Evolutionary conservation across 2,329 filamentous ascomycete genomes (phyloP).

Genomic region (Cytospora mali): DNA sequence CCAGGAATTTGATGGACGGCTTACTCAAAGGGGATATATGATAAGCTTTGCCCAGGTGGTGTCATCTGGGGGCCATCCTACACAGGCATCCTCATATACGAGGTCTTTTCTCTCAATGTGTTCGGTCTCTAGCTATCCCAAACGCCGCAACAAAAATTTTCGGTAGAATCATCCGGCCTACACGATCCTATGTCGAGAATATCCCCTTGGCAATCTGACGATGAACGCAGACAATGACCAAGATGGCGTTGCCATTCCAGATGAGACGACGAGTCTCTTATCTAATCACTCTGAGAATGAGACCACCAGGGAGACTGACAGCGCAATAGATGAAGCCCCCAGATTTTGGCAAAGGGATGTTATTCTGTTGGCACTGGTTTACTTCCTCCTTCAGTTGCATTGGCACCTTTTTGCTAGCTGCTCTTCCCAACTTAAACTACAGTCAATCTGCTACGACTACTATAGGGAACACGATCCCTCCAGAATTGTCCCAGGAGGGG

Average conservation of each 20-base stretch:
- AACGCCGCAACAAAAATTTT: no score
- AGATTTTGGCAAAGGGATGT: not conserved
- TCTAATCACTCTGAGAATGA: not conserved
- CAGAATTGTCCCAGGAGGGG: not conserved
- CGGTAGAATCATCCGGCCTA: no score
- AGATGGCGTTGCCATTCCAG: not conserved
- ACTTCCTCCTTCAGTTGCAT: not conserved
- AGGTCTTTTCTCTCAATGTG: no score
- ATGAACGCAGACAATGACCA: not conserved
- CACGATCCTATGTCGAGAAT: no score
- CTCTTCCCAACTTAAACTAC: not conserved
- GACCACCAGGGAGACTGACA: not conserved
- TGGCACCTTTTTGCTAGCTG: not conserved
- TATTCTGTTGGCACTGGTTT: not conserved
- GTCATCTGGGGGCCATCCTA: no score
- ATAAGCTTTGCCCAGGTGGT: no score
- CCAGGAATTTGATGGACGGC: no score
- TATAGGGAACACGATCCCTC: not conserved
- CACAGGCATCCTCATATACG: no score
- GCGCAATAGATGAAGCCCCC: not conserved
- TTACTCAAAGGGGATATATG: no score
- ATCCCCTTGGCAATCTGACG: no score
- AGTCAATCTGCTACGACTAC: not conserved
- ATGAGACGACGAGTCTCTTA: not conserved
- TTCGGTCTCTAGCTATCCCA: no score